Evolutionary conservation across 1,284 basidiomycete genomes (phyloP), one percentile per base, ranked within the genome.

Genomic region (Ceratobasidium sp.): DNA sequence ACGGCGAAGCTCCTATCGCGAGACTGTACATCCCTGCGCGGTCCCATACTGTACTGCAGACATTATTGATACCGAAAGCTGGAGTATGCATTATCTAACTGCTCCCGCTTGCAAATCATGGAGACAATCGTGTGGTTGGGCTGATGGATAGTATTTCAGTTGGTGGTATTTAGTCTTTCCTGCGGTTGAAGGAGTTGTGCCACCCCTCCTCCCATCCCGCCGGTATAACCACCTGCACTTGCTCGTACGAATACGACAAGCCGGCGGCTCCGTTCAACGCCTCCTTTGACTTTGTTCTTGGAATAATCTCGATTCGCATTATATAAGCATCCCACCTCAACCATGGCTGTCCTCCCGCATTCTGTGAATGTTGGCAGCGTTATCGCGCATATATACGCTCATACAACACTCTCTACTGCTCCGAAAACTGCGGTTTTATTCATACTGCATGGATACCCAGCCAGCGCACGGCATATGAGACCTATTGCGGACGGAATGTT

Each of bases 361-460:
- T 70, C 67, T 4, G 14, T 70, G 16, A 41, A 59, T 18, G 43
- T 57, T 21, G 54, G 38, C 44, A 26, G 38, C 55, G 23, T 70
- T 2, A 55, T 55, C 30, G 67, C 67, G 67, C 67, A 70, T 70
- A 58, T 70, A 70, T 44, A 70, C 46, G 35, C 55, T 28, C 50
- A 70, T 50, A 43, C 67, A 23, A 35, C 32, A 26, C 54, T 38
- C 8, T 46, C 54, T 4, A 46, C 35, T 14, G 41, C 55, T 4
- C 59, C 67, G 7, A 49, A 44, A 41, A 59, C 49, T 46, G 55
- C 54, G 9, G 67, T 70, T 13, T 9, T 70, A 32, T 70, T 70
- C 41, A 41, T 70, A 0, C 41, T 70, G 16, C 67, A 70, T 38
- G 67, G 67, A 5, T 46, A 70, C 26, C 67, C 67, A 8, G 54